Conservation (phyloP, 345 rosid genomes). For the Populus pruinosa region DNA sequence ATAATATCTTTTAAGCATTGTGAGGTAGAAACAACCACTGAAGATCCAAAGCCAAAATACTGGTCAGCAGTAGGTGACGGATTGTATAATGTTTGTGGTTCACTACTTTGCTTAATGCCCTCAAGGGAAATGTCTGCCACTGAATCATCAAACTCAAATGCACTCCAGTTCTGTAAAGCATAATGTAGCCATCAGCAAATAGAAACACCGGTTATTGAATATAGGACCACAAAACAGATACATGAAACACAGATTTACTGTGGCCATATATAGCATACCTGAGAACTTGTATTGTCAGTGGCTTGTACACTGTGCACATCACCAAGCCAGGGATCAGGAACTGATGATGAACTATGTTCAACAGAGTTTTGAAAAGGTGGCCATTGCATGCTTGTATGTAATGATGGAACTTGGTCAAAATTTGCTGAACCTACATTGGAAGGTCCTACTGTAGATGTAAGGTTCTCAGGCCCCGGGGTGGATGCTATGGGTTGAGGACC, state of each 20-base stretch:
- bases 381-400: constrained; percentile 45
- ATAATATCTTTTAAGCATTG: constrained; percentile 4
- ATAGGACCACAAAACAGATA: background rate
- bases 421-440: constrained; percentile 27
- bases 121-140: constrained; percentile 33
- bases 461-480: constrained; percentile 25
- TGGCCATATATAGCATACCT: constrained; percentile 38
- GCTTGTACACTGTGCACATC: constrained; percentile 34
- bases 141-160: constrained; percentile 44
- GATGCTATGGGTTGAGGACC: constrained; percentile 42
- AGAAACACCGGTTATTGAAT: background rate
- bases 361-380: constrained; percentile 42
- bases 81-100: constrained; percentile 30
- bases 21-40: constrained; percentile 39
- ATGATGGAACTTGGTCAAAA: constrained; percentile 41
- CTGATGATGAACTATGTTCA: constrained; percentile 35
- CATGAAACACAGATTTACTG: background rate
- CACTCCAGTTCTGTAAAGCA: constrained; percentile 73
- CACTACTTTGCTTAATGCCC: constrained; percentile 30
- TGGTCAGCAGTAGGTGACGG: constrained; percentile 39
- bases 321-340: constrained; percentile 49
- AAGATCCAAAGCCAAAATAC: constrained; percentile 33
- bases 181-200: background rate
- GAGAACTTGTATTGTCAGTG: constrained; percentile 25
- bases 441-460: constrained; percentile 23